Evolutionary conservation across 495 filamentous ascomycete genomes (phyloP).

Genomic region (Podospora pseudoanserina): DNA sequence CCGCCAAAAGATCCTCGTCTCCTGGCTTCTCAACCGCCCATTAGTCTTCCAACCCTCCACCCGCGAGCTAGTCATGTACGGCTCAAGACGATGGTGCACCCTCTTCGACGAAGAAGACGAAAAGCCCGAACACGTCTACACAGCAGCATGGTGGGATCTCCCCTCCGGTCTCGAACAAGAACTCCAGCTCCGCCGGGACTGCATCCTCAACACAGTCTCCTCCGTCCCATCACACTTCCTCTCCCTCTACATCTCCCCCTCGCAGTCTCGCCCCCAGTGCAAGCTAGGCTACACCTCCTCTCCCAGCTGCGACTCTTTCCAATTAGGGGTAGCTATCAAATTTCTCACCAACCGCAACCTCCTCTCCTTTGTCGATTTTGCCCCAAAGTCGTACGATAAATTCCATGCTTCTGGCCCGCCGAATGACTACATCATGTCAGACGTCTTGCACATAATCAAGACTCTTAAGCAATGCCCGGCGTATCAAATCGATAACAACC

Average conservation of each 20-base stretch:
- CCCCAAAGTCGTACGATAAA: conserved; percentile 30
- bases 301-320: conserved; percentile 76
- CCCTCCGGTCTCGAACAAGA: conserved; percentile 68
- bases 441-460: conserved; percentile 35
- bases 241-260: conserved; percentile 57
- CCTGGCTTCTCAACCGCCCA: conserved; percentile 54
- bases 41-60: conserved; percentile 52
- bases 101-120: conserved; percentile 38
- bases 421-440: conserved; percentile 29
- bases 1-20: conserved; percentile 61
- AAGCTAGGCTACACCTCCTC: conserved; percentile 72
- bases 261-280: conserved; percentile 53
- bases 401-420: background rate
- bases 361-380: conserved; percentile 47
- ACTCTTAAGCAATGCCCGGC: conserved; percentile 52
- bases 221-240: conserved; percentile 74
- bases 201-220: conserved; percentile 68
- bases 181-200: conserved; percentile 64
- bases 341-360: conserved; percentile 63
- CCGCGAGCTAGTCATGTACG: conserved; percentile 60
- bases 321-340: conserved; percentile 79
- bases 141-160: conserved; percentile 68
- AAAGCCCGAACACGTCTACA: conserved; percentile 22
- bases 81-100: conserved; percentile 60
- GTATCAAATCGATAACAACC: conserved; percentile 77